Conservation (phyloP, 1,284 basidiomycete genomes). For the Apiotrichum veenhuisii region DNA sequence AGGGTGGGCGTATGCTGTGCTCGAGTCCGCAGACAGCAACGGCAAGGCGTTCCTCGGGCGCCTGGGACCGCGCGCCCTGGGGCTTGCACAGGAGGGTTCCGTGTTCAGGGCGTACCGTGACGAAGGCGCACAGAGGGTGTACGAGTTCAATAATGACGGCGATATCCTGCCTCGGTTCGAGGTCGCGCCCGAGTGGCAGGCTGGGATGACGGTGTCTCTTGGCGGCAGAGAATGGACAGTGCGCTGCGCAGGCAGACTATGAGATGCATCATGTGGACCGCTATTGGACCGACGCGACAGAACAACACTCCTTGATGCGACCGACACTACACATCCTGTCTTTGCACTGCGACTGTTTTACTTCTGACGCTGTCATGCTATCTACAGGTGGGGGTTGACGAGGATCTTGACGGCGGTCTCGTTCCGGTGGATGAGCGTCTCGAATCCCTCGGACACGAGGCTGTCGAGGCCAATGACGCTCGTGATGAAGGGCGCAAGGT, state of each 20-base stretch:
- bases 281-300: too few species aligned
- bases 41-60: constrained; percentile 11
- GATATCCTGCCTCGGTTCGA: not conserved
- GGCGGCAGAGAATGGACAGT: not conserved
- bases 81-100: not conserved
- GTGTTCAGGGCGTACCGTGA: constrained; percentile 12
- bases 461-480: constrained; percentile 17
- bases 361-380: too few species aligned
- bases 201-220: not conserved
- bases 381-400: constrained; percentile 10
- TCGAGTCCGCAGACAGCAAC: constrained; percentile 19
- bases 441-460: constrained; percentile 13
- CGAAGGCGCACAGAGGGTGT: constrained; percentile 6
- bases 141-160: not conserved
- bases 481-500: constrained; percentile 20
- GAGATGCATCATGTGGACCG: not conserved
- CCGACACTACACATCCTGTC: too few species aligned
- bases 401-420: constrained; percentile 24
- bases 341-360: too few species aligned
- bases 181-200: not conserved
- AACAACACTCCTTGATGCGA: too few species aligned
- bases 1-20: constrained; percentile 15
- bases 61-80: constrained; percentile 13
- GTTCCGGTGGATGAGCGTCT: constrained; percentile 19
- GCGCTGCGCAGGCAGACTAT: not conserved